These are phyloP conservation scores for Salix suchowensis DNA, from an alignment of 345 rosid species.

Conservation along the genomic window DNA sequence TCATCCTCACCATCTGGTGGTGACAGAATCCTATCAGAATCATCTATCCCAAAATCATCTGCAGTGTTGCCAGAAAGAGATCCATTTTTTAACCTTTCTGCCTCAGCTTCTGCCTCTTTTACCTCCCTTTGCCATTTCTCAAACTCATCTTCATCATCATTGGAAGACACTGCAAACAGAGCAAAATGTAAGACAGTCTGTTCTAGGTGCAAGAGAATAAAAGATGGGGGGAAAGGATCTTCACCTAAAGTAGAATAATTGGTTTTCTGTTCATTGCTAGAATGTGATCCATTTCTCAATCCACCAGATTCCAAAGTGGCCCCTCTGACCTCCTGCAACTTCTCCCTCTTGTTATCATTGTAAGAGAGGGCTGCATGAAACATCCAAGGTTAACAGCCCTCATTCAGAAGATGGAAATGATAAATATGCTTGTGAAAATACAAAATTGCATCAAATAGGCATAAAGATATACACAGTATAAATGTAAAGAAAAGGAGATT, in stretches of 20 bases:
- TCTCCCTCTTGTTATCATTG: constrained; percentile 6
- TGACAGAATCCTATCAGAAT: constrained; percentile 36
- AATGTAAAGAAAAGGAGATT: neutral
- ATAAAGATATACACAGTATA: neutral
- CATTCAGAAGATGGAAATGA: neutral
- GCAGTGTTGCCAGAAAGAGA: constrained; percentile 32
- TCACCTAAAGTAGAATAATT: constrained; percentile 10
- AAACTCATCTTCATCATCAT: constrained; percentile 59
- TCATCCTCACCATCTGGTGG: constrained; percentile 93
- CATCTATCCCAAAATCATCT: constrained; percentile 30
- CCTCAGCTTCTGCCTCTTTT: constrained; percentile 62
- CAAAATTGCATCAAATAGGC: neutral
- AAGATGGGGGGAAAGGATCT: neutral
- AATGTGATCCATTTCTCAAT: constrained; percentile 16
- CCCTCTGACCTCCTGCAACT: constrained; percentile 4
- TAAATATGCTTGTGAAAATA: neutral
- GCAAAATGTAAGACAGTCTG: constrained; percentile 20
- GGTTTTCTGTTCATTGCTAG: constrained; percentile 21
- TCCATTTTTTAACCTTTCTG: constrained; percentile 45
- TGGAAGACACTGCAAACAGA: constrained; percentile 42
- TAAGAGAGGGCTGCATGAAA: constrained; percentile 19
- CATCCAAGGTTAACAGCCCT: constrained; percentile 3
- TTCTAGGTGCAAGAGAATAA: neutral
- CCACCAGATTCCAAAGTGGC: constrained; percentile 13
- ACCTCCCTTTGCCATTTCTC: constrained; percentile 90